Evolutionary conservation across 768 basidiomycete species (phyloP), one percentile per base, ranked within the genome.

Genomic region (Suillus weaverae): DNA sequence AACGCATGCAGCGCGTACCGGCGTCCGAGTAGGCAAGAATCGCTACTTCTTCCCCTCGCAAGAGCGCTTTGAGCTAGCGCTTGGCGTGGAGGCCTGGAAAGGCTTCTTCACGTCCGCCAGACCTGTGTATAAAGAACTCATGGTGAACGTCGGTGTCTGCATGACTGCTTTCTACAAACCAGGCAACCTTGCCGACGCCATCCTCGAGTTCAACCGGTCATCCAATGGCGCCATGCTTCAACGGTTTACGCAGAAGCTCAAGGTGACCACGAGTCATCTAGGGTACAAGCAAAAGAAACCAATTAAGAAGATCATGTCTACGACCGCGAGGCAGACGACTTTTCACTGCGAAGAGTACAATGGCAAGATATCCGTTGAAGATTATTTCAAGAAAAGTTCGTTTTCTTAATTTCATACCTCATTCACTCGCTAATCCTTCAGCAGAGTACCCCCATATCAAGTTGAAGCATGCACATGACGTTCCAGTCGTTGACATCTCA

Each of bases 311-410:
- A 78, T 85, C 39, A 72, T 72, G 20, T 63, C 69, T 8, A 77
- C 71, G 11, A 83, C 79, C 30, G 81, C 90, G 0, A 76, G 71
- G 14, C 75, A 80, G 22, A 76, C 86, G 61, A 79, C 61, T 14
- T 94, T 94, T 72, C 72, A 81, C 3, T 85, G 84, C 59, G 80
- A 81, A 1, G 90, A 92, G 67, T 78, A 81, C 41, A 86, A 85
- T 0, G 84, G 84, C 3, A 62, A 57, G 48, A 78, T 90, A 13
- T 83, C 85, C 0, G 87, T 94, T 3, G 84, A 87, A 66, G 70
- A 86, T 2, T 93, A 86, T 70, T 92, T 92, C 73, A 69, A 76
- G 43, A 78, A 69, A 68, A 89, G 91, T 92, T 70, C 64, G 86
- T 74, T n/a, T 66, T 48, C 13, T 5, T 1, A 22, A 4, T 67